These are phyloP conservation scores for Blastobotrys proliferans DNA, from an alignment of 1,139 yeast species.

Conservation along the genomic window DNA sequence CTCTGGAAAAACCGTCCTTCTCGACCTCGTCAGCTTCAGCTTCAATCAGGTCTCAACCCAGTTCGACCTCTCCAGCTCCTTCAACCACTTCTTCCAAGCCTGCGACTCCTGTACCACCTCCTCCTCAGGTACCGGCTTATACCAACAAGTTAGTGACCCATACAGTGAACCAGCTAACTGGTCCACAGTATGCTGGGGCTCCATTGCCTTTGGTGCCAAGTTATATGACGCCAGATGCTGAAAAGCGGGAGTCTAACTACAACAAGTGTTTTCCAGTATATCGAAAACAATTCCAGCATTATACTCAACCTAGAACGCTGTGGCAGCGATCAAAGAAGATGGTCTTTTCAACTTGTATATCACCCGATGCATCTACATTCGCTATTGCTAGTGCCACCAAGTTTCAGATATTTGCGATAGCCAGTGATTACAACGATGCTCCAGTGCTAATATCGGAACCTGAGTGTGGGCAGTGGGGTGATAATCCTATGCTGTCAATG, in stretches of 20 bases:
- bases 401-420: conserved; percentile 67
- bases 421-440: conserved; percentile 39
- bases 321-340: conserved; percentile 48
- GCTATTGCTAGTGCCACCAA: conserved; percentile 61
- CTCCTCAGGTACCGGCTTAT: too few species aligned
- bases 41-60: conserved; percentile 2
- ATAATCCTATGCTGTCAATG: conserved; percentile 60
- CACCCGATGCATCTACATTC: conserved; percentile 57
- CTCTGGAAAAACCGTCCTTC: not conserved
- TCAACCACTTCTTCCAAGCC: not conserved
- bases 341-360: conserved; percentile 57
- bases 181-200: conserved; percentile 4
- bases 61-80: not conserved
- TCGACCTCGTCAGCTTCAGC: not conserved
- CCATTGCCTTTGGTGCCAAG: conserved; percentile 12
- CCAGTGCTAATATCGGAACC: conserved; percentile 58
- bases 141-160: not conserved
- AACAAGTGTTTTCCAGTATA: conserved; percentile 81
- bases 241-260: conserved; percentile 39
- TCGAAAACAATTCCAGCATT: conserved; percentile 60
- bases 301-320: conserved; percentile 57
- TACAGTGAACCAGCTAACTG: conserved; percentile 6
- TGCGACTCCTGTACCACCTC: not conserved
- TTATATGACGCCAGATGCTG: conserved; percentile 20
- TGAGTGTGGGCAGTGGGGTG: conserved; percentile 42